Percentiles rank a stretch among this genome's conserved stretches.
These are phyloP conservation scores for Handroanthus guayacan DNA, from an alignment of 257 asterid species.

Conservation along the genomic window DNA sequence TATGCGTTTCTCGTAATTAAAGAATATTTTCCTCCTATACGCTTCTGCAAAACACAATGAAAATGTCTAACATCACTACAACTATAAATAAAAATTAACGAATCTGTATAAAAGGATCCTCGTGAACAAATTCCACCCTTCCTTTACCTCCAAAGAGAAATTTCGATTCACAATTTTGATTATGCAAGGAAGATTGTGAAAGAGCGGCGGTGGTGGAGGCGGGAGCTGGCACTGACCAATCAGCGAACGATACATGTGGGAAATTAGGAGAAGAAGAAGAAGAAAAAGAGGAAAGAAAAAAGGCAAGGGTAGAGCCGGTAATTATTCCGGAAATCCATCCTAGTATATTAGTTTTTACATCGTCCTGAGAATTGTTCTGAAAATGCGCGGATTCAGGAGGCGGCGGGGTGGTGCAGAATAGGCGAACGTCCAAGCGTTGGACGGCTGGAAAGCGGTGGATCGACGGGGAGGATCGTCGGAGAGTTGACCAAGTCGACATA, in stretches of 20 bases:
- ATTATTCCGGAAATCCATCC: conserved; percentile 67
- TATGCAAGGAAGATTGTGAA: conserved; percentile 21
- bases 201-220: conserved; percentile 37
- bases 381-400: conserved; percentile 31
- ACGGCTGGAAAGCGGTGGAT: conserved; percentile 32
- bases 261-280: conserved; percentile 24
- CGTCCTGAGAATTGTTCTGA: conserved; percentile 12
- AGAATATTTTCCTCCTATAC: conserved; percentile 80
- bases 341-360: conserved; percentile 34
- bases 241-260: conserved; percentile 49
- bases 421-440: conserved; percentile 45
- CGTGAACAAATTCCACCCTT: neutral
- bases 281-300: conserved; percentile 48
- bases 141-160: conserved; percentile 67
- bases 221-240: conserved; percentile 34
- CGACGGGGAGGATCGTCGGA: conserved; percentile 55
- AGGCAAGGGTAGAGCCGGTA: conserved; percentile 57
- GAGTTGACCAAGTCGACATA: conserved; percentile 63
- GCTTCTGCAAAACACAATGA: conserved; percentile 56
- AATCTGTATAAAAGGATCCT: neutral
- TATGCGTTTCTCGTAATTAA: conserved; percentile 88
- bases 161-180: conserved; percentile 35
- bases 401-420: conserved; percentile 39
- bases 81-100: neutral
- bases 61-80: conserved; percentile 9